Percentiles rank a stretch among this genome's conserved stretches.
These are phyloP conservation scores for Medicago ruthenica DNA, from an alignment of 306 rosid species.

Conservation along the genomic window DNA sequence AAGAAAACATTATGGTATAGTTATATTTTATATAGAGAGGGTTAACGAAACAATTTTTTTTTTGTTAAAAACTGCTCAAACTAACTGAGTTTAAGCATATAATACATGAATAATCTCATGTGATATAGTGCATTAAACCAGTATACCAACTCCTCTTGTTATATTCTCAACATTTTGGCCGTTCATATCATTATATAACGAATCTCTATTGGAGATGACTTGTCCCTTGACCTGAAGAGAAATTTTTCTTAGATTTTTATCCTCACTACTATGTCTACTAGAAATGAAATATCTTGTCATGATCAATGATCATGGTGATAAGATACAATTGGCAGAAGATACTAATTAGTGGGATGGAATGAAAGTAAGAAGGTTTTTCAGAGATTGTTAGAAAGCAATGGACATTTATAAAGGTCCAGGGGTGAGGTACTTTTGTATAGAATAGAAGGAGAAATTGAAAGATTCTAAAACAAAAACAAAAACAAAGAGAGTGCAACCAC, in stretches of 20 bases:
- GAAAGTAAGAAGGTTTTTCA: no score
- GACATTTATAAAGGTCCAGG: no score
- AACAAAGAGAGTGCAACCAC: no score
- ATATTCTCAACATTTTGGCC: neutral
- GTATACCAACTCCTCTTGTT: neutral
- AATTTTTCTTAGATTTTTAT: neutral
- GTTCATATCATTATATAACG: neutral
- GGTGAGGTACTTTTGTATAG: no score
- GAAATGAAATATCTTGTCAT: no score
- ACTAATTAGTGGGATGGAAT: no score
- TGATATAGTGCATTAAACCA: neutral
- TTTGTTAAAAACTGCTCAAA: neutral
- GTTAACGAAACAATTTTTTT: neutral
- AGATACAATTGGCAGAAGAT: no score
- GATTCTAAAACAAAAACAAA: no score
- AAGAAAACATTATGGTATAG: neutral
- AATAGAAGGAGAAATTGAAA: no score
- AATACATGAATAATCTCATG: conserved; percentile 6
- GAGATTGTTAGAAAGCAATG: no score
- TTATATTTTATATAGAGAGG: neutral
- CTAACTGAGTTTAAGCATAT: neutral
- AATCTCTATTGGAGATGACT: neutral
- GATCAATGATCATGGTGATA: no score
- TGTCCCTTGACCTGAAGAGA: neutral
- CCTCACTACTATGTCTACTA: neutral